Percentiles rank a stretch among this genome's conserved stretches.
phyloP scores from a whole-genome alignment of 345 rosid genomes.

The Durio zibethinus region DNA sequence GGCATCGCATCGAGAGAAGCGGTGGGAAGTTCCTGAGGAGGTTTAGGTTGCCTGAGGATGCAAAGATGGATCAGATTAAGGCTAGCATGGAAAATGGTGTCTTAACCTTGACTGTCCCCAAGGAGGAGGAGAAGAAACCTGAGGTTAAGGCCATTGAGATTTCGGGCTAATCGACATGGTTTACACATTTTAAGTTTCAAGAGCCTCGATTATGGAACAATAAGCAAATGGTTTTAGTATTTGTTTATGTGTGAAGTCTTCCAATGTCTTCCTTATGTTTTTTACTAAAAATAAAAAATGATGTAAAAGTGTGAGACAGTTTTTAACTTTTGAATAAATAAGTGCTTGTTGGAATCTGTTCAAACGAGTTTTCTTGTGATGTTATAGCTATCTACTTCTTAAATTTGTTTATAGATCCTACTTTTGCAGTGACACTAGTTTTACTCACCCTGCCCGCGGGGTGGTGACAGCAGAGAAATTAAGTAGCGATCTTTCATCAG shows the following conservation, averaged over 20 bases:
- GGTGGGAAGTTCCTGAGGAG: constrained; percentile 38
- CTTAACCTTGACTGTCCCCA: constrained; percentile 35
- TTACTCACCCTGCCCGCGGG: too few species aligned
- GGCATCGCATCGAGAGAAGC: constrained; percentile 45
- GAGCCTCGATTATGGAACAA: not conserved
- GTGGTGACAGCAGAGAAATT: too few species aligned
- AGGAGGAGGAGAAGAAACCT: constrained; percentile 32
- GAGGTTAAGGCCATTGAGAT: constrained; percentile 51
- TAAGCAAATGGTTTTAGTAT: not conserved
- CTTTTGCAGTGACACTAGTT: too few species aligned
- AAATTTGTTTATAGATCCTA: not conserved
- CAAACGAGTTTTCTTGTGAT: not conserved
- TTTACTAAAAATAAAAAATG: not conserved
- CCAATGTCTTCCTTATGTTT: not conserved
- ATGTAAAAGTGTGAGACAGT: not conserved
- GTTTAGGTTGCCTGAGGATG: constrained; percentile 44
- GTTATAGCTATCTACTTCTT: not conserved
- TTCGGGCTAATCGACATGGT: constrained; percentile 21
- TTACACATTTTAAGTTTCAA: not conserved
- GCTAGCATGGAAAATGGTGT: constrained; percentile 47
- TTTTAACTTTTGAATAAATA: not conserved
- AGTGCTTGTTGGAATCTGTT: not conserved
- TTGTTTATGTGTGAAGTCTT: not conserved
- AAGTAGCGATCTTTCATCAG: too few species aligned
- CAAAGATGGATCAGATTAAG: constrained; percentile 32